A percentile compares a stretch with the other conserved stretches of the same genome.
Conservation (phyloP, 139 green algal species). For the Coelastrella sp. region DNA sequence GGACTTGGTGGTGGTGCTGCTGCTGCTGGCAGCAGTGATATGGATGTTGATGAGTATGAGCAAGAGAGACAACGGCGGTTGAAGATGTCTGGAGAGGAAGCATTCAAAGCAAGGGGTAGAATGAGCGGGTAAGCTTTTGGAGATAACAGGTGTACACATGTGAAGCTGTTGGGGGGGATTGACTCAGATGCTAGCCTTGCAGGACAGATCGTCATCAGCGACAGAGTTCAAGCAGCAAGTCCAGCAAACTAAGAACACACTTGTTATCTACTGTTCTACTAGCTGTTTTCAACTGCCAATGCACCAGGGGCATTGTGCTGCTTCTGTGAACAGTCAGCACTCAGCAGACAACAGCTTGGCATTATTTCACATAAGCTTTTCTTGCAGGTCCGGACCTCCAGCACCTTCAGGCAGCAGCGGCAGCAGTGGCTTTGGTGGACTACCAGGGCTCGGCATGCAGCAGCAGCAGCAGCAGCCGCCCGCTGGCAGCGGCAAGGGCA, state of each 20-base stretch:
- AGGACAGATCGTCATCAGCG: too few species aligned
- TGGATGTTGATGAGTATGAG: constrained; percentile 27
- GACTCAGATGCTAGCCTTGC: too few species aligned
- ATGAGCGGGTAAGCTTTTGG: constrained; percentile 9
- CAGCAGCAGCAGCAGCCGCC: constrained; percentile 33
- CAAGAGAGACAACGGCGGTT: constrained; percentile 51
- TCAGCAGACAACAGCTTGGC: too few species aligned
- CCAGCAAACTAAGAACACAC: too few species aligned
- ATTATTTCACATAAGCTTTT: too few species aligned
- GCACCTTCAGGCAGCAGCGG: constrained; percentile 28
- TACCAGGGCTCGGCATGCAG: not conserved
- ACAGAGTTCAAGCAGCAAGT: too few species aligned
- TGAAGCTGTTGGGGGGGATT: too few species aligned
- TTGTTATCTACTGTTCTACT: too few species aligned
- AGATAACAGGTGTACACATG: too few species aligned
- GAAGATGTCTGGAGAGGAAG: constrained; percentile 68
- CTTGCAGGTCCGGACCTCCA: constrained; percentile 7
- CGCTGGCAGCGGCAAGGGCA: constrained; percentile 55
- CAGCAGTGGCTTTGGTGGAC: constrained; percentile 13
- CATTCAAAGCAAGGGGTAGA: constrained; percentile 53
- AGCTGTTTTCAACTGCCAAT: too few species aligned
- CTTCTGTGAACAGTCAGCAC: too few species aligned
- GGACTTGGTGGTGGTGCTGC: constrained; percentile 35
- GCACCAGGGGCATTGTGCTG: too few species aligned
- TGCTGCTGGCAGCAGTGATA: constrained; percentile 46